phyloP scores from a whole-genome alignment of 1,284 basidiomycete species.

The Ceratobasidium sp. region DNA sequence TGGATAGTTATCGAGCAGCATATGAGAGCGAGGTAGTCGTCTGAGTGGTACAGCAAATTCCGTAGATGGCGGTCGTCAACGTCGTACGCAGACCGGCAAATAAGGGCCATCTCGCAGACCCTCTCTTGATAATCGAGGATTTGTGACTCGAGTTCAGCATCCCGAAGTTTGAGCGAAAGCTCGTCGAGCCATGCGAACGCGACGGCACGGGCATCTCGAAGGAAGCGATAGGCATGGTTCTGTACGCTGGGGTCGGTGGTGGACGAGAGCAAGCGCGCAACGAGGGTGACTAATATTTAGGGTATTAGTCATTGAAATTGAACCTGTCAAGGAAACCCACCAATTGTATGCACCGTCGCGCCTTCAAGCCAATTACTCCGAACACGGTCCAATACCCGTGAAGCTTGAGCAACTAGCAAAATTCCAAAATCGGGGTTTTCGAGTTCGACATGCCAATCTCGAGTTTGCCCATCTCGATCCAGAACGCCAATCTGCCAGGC shows the following conservation, averaged over 20 bases:
- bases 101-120: slow-evolving; percentile 39
- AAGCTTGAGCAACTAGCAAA: not conserved
- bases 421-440: not conserved
- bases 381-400: slow-evolving; percentile 1
- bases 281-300: slow-evolving; percentile 2
- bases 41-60: not conserved
- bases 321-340: not conserved
- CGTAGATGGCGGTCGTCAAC: slow-evolving; percentile 31
- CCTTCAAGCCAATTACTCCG: slow-evolving; percentile 35
- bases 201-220: slow-evolving; percentile 14
- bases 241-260: not conserved
- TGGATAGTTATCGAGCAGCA: slow-evolving; percentile 37
- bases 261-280: slow-evolving; percentile 20
- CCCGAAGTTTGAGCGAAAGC: not conserved
- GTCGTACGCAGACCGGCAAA: slow-evolving; percentile 41
- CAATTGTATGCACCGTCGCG: slow-evolving; percentile 2
- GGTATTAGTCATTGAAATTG: not conserved
- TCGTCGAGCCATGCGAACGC: not conserved
- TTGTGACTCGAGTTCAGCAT: not conserved
- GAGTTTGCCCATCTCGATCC: not conserved
- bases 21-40: slow-evolving; percentile 35
- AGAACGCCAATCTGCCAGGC: slow-evolving; percentile 44
- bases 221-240: not conserved
- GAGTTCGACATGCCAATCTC: slow-evolving; percentile 37
- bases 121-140: slow-evolving; percentile 14